These are phyloP conservation scores for Cyclotella distinguenda DNA, from an alignment of 108 stramenopile genomes.

Conservation along the genomic window DNA sequence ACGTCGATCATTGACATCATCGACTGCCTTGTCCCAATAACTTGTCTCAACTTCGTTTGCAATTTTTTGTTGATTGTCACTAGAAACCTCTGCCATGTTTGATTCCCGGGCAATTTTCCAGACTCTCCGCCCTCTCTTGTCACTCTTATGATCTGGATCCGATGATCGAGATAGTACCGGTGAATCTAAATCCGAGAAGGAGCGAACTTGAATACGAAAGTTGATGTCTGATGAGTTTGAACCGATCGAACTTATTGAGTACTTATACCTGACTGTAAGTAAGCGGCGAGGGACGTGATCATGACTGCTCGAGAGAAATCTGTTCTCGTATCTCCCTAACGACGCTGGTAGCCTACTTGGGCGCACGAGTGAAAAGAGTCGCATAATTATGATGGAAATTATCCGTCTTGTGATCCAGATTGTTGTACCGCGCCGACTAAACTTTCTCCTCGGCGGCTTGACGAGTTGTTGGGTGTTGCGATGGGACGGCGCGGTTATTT, in stretches of 20 bases:
- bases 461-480: too few relatives aligned
- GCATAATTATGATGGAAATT: too few relatives aligned
- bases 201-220: not conserved
- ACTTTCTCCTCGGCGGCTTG: too few relatives aligned
- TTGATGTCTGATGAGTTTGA: too few relatives aligned
- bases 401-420: too few relatives aligned
- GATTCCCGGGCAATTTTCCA: conserved; percentile 23
- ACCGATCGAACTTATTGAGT: too few relatives aligned
- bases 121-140: conserved; percentile 30
- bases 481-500: too few relatives aligned
- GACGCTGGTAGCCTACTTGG: too few relatives aligned
- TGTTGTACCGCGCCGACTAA: too few relatives aligned
- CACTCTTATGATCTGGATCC: not conserved
- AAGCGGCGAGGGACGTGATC: not conserved
- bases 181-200: not conserved
- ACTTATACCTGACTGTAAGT: too few relatives aligned
- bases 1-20: conserved; percentile 28
- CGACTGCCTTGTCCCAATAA: conserved; percentile 37
- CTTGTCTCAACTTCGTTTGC: not conserved
- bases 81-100: not conserved
- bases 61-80: conserved; percentile 5
- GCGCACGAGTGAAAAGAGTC: too few relatives aligned
- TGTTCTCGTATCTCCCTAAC: too few relatives aligned
- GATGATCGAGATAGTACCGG: not conserved
- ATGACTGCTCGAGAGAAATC: not conserved